phyloP scores from a whole-genome alignment of 73 alveolate species.

The Paramecium tetraurelia region DNA sequence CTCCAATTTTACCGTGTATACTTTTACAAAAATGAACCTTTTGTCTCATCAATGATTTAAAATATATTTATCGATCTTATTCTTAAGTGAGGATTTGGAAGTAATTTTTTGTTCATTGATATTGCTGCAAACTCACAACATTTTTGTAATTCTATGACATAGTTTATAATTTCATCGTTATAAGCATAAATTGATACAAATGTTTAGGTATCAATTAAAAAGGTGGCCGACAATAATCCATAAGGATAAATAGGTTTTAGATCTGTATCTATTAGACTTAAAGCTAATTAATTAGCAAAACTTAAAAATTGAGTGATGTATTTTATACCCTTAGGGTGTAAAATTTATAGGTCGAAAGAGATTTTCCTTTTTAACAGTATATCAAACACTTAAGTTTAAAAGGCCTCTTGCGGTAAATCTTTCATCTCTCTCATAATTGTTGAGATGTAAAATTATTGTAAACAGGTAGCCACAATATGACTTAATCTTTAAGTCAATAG shows the following conservation, averaged over 20 bases:
- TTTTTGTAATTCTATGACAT: not conserved
- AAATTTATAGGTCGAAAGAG: not conserved
- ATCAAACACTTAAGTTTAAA: not conserved
- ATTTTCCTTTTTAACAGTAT: not conserved
- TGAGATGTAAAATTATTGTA: not conserved
- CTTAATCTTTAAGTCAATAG: not conserved
- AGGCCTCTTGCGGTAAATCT: not conserved
- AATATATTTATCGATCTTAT: not conserved
- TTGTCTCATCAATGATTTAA: not conserved
- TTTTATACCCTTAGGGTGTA: not conserved
- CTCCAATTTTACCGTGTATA: not conserved
- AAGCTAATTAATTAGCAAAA: not conserved
- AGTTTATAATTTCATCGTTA: not conserved
- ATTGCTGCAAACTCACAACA: not conserved
- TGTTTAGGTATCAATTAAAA: not conserved
- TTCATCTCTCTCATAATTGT: not conserved
- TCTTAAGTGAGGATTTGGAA: conserved; percentile 30
- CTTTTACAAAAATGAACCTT: not conserved
- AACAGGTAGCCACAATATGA: not conserved
- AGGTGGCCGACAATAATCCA: not conserved
- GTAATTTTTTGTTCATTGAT: not conserved
- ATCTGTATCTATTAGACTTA: not conserved
- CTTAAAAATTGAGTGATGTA: not conserved
- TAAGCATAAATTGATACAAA: not conserved
- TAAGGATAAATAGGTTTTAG: conserved; percentile 2